Percentiles rank a stretch among this genome's conserved stretches.
These are phyloP conservation scores for Anisodus acutangulus DNA, from an alignment of 257 asterid genomes.

Conservation along the genomic window DNA sequence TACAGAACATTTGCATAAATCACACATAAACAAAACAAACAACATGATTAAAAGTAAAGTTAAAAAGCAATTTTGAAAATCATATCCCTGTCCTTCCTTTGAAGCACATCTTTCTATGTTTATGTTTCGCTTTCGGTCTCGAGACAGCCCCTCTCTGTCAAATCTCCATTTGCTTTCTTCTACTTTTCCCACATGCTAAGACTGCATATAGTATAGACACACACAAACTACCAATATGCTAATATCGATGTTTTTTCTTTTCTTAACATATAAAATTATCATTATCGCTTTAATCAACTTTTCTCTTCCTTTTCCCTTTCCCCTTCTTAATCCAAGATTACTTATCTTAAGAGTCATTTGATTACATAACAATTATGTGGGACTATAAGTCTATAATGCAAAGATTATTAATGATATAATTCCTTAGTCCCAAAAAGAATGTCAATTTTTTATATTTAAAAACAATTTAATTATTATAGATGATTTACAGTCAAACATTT, in stretches of 20 bases:
- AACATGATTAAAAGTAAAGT: background rate
- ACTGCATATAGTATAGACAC: background rate
- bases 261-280: background rate
- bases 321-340: background rate
- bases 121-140: slow-evolving; percentile 54
- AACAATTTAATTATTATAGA: no score
- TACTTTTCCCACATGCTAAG: background rate
- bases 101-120: slow-evolving; percentile 40
- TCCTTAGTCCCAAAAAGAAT: no score
- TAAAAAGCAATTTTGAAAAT: background rate
- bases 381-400: no score
- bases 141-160: slow-evolving; percentile 37
- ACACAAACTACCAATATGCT: background rate
- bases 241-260: background rate
- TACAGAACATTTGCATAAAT: background rate
- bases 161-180: slow-evolving; percentile 10
- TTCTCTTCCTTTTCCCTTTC: background rate
- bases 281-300: background rate
- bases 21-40: no score
- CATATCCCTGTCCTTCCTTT: slow-evolving; percentile 30
- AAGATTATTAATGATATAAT: no score
- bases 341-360: no score
- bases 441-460: no score
- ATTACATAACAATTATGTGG: no score
- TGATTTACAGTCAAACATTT: no score